Conservation (phyloP, 2,329 filamentous ascomycete species). For the Rasamsonia emersonii region DNA sequence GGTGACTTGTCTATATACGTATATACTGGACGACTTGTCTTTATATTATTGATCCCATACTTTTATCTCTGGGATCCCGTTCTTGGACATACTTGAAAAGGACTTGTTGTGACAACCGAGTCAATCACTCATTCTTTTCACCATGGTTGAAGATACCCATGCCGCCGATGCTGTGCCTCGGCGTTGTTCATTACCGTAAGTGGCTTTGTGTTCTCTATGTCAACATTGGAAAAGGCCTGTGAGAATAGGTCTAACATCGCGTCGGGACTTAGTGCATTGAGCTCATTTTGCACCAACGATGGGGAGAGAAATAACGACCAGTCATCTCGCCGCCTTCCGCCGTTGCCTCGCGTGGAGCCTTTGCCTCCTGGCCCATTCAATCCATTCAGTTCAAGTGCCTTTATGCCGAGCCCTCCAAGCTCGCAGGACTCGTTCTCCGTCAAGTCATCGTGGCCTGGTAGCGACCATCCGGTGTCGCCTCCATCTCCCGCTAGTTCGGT, state of each 20-base stretch:
- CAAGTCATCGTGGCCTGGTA: conserved; percentile 21
- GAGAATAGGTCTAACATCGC: conserved; percentile 9
- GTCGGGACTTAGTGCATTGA: conserved; percentile 12
- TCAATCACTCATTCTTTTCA: conserved; percentile 6
- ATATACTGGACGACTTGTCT: conserved; percentile 1
- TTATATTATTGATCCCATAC: background rate
- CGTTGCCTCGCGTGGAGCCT: conserved; percentile 28
- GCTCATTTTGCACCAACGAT: conserved; percentile 15
- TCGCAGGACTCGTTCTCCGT: conserved; percentile 26
- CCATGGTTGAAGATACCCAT: conserved; percentile 24
- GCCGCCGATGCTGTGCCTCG: conserved; percentile 20
- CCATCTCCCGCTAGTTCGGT: conserved; percentile 31
- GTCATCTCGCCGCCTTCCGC: conserved; percentile 28
- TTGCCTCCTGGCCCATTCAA: conserved; percentile 31
- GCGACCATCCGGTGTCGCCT: conserved; percentile 23
- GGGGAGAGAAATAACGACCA: conserved; percentile 18
- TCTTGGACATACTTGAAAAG: conserved; percentile 6
- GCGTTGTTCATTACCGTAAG: conserved; percentile 31
- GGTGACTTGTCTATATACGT: conserved; percentile 3
- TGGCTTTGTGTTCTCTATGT: background rate
- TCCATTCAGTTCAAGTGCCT: conserved; percentile 21
- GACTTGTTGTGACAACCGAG: background rate
- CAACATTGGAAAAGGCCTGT: conserved; percentile 2
- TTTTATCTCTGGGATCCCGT: background rate
- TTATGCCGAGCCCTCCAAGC: conserved; percentile 24